These are phyloP conservation scores for Saccharomyces uvarum DNA, from an alignment of 1,139 yeast species.

Conservation along the genomic window DNA sequence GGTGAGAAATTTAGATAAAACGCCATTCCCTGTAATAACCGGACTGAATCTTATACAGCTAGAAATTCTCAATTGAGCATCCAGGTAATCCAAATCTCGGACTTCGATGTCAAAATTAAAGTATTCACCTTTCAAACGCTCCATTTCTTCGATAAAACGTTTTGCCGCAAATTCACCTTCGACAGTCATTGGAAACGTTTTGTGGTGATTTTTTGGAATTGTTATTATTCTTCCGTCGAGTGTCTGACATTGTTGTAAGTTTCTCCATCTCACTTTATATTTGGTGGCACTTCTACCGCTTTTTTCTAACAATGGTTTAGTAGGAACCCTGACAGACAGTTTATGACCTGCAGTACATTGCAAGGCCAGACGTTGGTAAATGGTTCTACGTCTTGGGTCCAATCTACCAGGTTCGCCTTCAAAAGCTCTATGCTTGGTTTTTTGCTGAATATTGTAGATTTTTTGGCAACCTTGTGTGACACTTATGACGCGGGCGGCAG, in stretches of 20 bases:
- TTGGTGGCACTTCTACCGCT: conserved; percentile 12
- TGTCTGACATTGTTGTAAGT: conserved; percentile 15
- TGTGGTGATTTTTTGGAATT: conserved; percentile 22
- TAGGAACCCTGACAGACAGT: conserved; percentile 30
- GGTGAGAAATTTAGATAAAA: conserved; percentile 18
- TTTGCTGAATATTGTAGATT: conserved; percentile 35
- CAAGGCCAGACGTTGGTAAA: conserved; percentile 26
- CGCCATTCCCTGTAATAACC: conserved; percentile 30
- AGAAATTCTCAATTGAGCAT: conserved; percentile 23
- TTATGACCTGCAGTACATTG: conserved; percentile 34
- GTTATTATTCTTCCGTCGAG: conserved; percentile 17
- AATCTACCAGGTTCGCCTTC: conserved; percentile 16
- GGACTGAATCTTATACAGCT: conserved; percentile 34
- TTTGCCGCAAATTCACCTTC: conserved; percentile 17
- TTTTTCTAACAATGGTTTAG: conserved; percentile 18
- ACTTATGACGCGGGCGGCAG: conserved; percentile 33
- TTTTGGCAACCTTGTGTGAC: conserved; percentile 37
- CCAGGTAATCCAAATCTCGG: conserved; percentile 29
- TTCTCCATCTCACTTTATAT: conserved; percentile 16
- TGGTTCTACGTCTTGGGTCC: conserved; percentile 15
- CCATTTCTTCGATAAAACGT: conserved; percentile 12
- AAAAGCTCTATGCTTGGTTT: conserved; percentile 23
- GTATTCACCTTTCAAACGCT: conserved; percentile 13
- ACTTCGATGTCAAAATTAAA: conserved; percentile 36
- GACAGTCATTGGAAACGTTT: conserved; percentile 19